These are phyloP conservation scores for Xylaria scruposa DNA, from an alignment of 495 filamentous ascomycete genomes.

Conservation along the genomic window DNA sequence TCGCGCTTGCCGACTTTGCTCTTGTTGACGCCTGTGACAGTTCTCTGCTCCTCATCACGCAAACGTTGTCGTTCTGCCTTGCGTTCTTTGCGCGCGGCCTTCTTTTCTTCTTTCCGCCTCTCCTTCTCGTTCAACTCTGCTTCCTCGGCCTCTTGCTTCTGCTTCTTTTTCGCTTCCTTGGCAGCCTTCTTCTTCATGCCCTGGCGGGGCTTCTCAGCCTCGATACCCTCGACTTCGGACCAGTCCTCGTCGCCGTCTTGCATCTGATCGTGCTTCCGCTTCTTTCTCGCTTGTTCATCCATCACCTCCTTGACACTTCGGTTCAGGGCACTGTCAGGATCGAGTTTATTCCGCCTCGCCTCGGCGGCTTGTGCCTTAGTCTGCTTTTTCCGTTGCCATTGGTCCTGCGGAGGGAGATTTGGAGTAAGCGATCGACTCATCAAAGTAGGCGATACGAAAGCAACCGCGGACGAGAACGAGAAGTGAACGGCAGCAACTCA, in stretches of 20 bases:
- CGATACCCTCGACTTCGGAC: constrained; percentile 51
- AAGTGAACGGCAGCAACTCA: neutral
- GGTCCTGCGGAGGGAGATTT: constrained; percentile 61
- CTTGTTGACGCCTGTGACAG: constrained; percentile 44
- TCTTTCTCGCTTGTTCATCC: constrained; percentile 77
- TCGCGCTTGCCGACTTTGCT: constrained; percentile 39
- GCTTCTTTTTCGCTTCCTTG: constrained; percentile 53
- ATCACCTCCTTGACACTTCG: constrained; percentile 84
- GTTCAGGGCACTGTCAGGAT: constrained; percentile 73
- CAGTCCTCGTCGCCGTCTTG: constrained; percentile 47
- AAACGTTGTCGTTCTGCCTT: constrained; percentile 41
- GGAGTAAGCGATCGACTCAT: constrained; percentile 28
- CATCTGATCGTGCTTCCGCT: constrained; percentile 59
- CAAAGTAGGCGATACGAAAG: neutral
- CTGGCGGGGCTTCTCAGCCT: constrained; percentile 60
- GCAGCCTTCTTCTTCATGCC: constrained; percentile 54
- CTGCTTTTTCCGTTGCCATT: constrained; percentile 89
- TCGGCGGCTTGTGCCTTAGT: constrained; percentile 81
- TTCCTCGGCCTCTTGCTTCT: constrained; percentile 37
- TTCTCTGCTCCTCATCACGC: constrained; percentile 50
- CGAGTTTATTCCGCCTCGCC: constrained; percentile 81
- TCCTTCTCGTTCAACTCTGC: constrained; percentile 35
- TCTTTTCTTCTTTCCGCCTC: constrained; percentile 47
- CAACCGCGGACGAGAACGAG: neutral
- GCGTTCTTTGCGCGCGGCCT: constrained; percentile 40